A percentile compares a stretch with the other conserved stretches of the same genome.
phyloP scores from a whole-genome alignment of 495 filamentous ascomycete genomes.

The Penicillium riverlandense region DNA sequence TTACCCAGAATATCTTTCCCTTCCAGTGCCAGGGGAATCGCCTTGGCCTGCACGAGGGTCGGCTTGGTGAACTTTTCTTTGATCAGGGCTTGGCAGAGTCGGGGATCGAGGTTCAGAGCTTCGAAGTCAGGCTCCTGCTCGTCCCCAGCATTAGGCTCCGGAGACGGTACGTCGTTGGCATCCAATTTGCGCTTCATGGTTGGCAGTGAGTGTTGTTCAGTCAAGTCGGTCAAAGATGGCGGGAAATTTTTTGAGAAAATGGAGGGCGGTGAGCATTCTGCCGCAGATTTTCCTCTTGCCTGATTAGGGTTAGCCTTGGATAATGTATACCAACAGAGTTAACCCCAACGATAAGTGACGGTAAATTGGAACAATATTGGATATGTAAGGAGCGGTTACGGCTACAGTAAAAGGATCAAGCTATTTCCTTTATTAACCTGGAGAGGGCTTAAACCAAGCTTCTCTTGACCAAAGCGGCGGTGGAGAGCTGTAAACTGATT shows the following conservation, averaged over 20 bases:
- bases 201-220: constrained; percentile 8
- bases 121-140: constrained; percentile 32
- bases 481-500: too few relatives aligned
- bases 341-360: too few relatives aligned
- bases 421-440: too few relatives aligned
- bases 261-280: constrained; percentile 32
- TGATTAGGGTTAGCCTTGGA: too few relatives aligned
- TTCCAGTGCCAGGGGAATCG: constrained; percentile 83
- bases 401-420: too few relatives aligned
- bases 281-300: too few relatives aligned
- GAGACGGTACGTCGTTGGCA: constrained; percentile 48
- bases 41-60: constrained; percentile 76
- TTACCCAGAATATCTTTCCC: constrained; percentile 82
- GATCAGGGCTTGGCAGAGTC: constrained; percentile 78
- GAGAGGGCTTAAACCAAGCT: too few relatives aligned
- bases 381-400: too few relatives aligned
- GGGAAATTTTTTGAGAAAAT: constrained; percentile 35
- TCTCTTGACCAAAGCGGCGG: too few relatives aligned
- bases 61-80: constrained; percentile 78
- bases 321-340: too few relatives aligned
- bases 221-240: constrained; percentile 8
- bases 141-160: constrained; percentile 17
- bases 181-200: constrained; percentile 62
- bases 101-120: constrained; percentile 66
- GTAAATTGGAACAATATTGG: too few relatives aligned